Conservation (phyloP, 805 yeast genomes). For the Saccharomycopsis lassenensis region DNA sequence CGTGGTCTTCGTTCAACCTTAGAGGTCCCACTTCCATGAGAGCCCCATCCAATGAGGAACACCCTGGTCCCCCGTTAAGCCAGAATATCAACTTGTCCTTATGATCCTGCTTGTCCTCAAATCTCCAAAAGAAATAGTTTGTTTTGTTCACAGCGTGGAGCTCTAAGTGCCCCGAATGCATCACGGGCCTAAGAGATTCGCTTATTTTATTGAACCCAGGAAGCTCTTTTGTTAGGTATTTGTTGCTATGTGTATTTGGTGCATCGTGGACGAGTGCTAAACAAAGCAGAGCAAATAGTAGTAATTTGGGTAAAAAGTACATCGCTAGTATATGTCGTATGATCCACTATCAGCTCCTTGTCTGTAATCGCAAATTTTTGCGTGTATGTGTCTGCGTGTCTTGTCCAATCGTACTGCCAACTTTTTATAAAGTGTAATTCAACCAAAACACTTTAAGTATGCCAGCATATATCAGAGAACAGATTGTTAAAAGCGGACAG, state of each 20-base stretch:
- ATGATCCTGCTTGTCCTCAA: slow-evolving; percentile 22
- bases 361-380: too few relatives aligned
- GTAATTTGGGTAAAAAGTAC: too few relatives aligned
- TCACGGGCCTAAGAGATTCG: slow-evolving; percentile 19
- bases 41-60: slow-evolving; percentile 82
- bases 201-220: slow-evolving; percentile 14
- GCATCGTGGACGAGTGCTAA: slow-evolving; percentile 13
- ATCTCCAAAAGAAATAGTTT: slow-evolving; percentile 71
- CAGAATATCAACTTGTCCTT: slow-evolving; percentile 44
- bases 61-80: slow-evolving; percentile 86
- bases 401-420: too few relatives aligned
- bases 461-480: too few relatives aligned
- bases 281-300: too few relatives aligned
- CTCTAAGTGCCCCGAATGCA: slow-evolving; percentile 61
- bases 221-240: slow-evolving; percentile 9
- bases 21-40: slow-evolving; percentile 73
- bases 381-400: too few relatives aligned
- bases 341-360: too few relatives aligned
- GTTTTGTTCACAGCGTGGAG: slow-evolving; percentile 42
- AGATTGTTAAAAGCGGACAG: too few relatives aligned
- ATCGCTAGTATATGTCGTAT: too few relatives aligned
- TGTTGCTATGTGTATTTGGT: slow-evolving; percentile 6
- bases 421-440: too few relatives aligned
- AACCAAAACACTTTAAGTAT: too few relatives aligned
- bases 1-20: slow-evolving; percentile 31